phyloP scores from a whole-genome alignment of 2,329 filamentous ascomycete genomes.

The Colletotrichum spaethianum region DNA sequence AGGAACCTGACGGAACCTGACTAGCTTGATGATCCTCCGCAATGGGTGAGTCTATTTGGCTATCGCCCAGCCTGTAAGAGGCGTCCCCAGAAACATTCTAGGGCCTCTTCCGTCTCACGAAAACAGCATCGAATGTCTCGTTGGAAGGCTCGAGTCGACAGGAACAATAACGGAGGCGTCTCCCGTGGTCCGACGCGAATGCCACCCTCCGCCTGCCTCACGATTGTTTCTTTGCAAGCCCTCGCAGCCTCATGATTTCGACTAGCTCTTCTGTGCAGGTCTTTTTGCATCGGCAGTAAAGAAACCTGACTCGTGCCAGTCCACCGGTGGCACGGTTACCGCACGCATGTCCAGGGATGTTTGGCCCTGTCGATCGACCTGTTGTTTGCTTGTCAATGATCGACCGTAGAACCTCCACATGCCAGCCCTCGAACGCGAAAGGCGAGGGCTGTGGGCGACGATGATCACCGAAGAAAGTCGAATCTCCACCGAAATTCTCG shows the following conservation, averaged over 20 bases:
- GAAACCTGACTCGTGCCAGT: slow-evolving; percentile 22
- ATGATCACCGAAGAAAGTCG: slow-evolving; percentile 24
- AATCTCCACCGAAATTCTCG: slow-evolving; percentile 11
- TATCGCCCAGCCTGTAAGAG: slow-evolving; percentile 26
- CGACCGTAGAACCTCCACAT: slow-evolving; percentile 28
- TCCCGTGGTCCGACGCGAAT: no score
- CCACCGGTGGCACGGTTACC: neutral
- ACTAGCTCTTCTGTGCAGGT: neutral
- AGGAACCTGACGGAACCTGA: slow-evolving; percentile 27
- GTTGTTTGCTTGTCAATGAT: slow-evolving; percentile 31
- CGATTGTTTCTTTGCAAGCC: slow-evolving; percentile 19
- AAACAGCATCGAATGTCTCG: slow-evolving; percentile 17
- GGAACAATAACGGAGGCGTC: neutral
- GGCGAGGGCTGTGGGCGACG: slow-evolving; percentile 6
- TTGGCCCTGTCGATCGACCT: slow-evolving; percentile 36
- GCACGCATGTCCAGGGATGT: slow-evolving; percentile 25
- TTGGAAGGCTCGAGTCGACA: slow-evolving; percentile 22
- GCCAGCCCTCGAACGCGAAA: slow-evolving; percentile 16
- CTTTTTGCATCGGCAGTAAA: slow-evolving; percentile 1
- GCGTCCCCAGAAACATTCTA: slow-evolving; percentile 30
- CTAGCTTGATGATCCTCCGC: slow-evolving; percentile 34
- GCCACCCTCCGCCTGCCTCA: neutral
- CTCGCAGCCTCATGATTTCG: neutral
- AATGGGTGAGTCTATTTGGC: slow-evolving; percentile 29
- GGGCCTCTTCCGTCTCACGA: slow-evolving; percentile 15